Base-by-base conservation (phyloP, 768 basidiomycete species). In the Baorangia bicolor region DNA sequence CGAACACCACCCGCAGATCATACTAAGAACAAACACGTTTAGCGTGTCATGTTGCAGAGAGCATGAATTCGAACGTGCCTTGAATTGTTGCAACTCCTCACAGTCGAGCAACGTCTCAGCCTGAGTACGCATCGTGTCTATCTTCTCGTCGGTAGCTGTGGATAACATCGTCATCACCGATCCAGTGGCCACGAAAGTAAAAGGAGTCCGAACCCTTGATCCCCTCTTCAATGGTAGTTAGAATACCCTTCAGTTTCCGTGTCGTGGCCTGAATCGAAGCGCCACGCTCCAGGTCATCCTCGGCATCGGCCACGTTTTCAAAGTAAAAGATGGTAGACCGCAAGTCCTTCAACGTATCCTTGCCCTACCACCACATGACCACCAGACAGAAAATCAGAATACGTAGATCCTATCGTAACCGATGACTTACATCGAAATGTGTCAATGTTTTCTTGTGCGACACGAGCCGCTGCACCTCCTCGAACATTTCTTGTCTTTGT, bases 1-100 rank as follows among this genome's bases (percentile, higher is more conserved):
- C 76, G 37, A 92, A 77, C 5, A 92, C 90, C 9, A 81, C 86
- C 3, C 89, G 86, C 23, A 94, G 81, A 59, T 92, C 89, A 63
- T 92, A 94, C 90, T 92, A 12, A n/a, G 30, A 7, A 41, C n/a
- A 30, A 14, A 14, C 16, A 25, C 5, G 8, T 18, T 35, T 13
- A 54, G 40, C 21, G 7, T 20, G 16, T 23, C 21, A 21, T 18
- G 14, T 20, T 38, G 16, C 31, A 47, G 47, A 6, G 35, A 54
- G 21, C 10, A 47, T 5, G 27, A 21, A 23, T 13, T 21, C 28
- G 11, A 37, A 73, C 80, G 33, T 56, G 83, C 90, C 59, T 78
- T 79, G 63, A 80, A 77, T 47, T 80, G 71, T 61, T 86, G 84
- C 34, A 92, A 68, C 58, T 89, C 89, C 0, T 85, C 81, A 47